These are phyloP conservation scores for Diaporthe ampelina DNA, from an alignment of 2,329 filamentous ascomycete genomes.

Conservation along the genomic window DNA sequence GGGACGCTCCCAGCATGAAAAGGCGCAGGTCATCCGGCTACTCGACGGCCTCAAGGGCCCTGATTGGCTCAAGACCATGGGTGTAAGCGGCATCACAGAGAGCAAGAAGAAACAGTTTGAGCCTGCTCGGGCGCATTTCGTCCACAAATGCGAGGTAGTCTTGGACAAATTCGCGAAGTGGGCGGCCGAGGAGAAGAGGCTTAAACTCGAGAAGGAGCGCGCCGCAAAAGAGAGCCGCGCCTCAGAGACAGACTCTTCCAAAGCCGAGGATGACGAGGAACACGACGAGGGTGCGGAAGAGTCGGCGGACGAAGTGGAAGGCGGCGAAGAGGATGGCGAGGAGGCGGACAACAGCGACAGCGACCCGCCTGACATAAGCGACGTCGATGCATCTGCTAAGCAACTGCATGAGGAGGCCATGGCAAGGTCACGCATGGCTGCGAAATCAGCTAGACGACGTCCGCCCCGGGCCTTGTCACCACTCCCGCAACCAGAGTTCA, in stretches of 20 bases:
- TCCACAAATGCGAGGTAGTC: slow-evolving; percentile 84
- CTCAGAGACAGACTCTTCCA: slow-evolving; percentile 42
- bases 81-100: slow-evolving; percentile 87
- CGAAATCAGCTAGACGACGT: slow-evolving; percentile 50
- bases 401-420: slow-evolving; percentile 82
- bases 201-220: slow-evolving; percentile 82
- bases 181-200: slow-evolving; percentile 89
- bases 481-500: slow-evolving; percentile 72
- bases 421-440: slow-evolving; percentile 61
- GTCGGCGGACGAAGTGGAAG: slow-evolving; percentile 47
- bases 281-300: slow-evolving; percentile 54
- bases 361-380: slow-evolving; percentile 74
- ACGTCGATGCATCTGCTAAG: slow-evolving; percentile 78
- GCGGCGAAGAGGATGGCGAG: slow-evolving; percentile 45
- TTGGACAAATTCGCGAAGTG: slow-evolving; percentile 90
- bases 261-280: slow-evolving; percentile 43
- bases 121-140: slow-evolving; percentile 86
- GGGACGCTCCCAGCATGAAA: slow-evolving; percentile 76
- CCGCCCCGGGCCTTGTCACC: slow-evolving; percentile 48
- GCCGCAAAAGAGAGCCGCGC: slow-evolving; percentile 60
- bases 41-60: slow-evolving; percentile 89
- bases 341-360: slow-evolving; percentile 55
- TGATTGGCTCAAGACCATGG: slow-evolving; percentile 94
- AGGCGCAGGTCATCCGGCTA: slow-evolving; percentile 73
- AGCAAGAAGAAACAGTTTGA: slow-evolving; percentile 89